phyloP scores from a whole-genome alignment of 345 rosid species.

The Moricandia arvensis region DNA sequence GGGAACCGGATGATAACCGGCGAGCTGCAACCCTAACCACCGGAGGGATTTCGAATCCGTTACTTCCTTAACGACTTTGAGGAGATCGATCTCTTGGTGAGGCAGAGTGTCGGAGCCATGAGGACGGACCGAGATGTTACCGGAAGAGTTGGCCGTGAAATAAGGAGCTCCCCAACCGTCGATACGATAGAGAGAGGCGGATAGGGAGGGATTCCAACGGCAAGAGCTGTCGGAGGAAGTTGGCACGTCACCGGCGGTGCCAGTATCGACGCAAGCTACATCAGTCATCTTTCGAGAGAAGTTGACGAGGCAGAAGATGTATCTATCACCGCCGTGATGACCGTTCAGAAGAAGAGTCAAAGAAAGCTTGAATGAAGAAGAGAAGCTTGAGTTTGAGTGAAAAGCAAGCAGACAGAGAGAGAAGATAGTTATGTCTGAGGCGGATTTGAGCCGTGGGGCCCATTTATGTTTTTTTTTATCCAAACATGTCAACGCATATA shows the following conservation, averaged over 20 bases:
- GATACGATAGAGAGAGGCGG: conserved; percentile 63
- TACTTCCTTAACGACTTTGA: conserved; percentile 83
- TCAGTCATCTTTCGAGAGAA: conserved; percentile 60
- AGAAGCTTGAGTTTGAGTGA: too few relatives aligned
- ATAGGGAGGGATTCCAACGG: conserved; percentile 71
- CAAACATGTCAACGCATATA: too few relatives aligned
- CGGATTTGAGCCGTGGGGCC: too few relatives aligned
- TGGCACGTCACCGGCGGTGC: conserved; percentile 33
- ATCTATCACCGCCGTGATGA: too few relatives aligned
- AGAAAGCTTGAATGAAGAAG: too few relatives aligned
- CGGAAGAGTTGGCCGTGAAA: conserved; percentile 68
- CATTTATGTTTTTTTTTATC: too few relatives aligned
- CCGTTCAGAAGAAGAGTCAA: too few relatives aligned
- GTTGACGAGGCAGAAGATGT: too few relatives aligned
- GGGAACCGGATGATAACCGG: conserved; percentile 84
- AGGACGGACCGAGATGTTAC: conserved; percentile 76
- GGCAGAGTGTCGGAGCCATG: conserved; percentile 63
- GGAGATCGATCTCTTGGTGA: conserved; percentile 84
- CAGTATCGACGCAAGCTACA: conserved; percentile 65
- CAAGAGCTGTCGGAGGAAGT: conserved; percentile 19
- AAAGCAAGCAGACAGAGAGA: too few relatives aligned
- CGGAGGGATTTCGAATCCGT: conserved; percentile 69
- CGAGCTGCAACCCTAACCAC: conserved; percentile 85
- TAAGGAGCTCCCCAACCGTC: conserved; percentile 96
- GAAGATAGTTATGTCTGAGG: too few relatives aligned